Evolutionary conservation across 441 rosid species (phyloP).

Genomic region (Theobroma grandiflorum): DNA sequence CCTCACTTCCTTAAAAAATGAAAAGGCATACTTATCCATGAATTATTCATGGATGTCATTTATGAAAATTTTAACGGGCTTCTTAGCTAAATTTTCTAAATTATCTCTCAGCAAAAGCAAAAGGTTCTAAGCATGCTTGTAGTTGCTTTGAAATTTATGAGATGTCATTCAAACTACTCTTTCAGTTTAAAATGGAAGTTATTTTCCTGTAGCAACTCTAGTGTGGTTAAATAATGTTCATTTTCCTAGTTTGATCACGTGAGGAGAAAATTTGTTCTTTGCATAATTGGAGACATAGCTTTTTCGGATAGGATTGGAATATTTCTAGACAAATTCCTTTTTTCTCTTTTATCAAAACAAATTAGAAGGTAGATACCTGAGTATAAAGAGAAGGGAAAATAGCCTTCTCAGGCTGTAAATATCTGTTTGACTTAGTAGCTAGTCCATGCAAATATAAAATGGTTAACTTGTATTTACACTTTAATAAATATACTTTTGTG

Average conservation of each 20-base stretch:
- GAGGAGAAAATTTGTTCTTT: background rate
- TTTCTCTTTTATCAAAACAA: constrained; percentile 12
- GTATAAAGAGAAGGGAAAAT: constrained; percentile 3
- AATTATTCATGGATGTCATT: background rate
- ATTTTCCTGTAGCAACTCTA: background rate
- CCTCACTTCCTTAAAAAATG: background rate
- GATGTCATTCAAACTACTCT: background rate
- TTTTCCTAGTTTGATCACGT: background rate
- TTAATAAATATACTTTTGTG: background rate
- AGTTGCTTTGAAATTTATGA: constrained; percentile 7
- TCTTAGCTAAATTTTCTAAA: background rate
- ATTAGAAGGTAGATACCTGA: background rate
- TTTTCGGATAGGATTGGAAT: background rate
- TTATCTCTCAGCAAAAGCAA: background rate
- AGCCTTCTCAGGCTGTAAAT: background rate
- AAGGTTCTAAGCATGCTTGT: background rate
- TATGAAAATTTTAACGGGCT: background rate
- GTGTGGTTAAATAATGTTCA: background rate
- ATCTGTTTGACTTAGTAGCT: background rate
- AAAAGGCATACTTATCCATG: background rate
- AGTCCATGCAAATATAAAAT: background rate
- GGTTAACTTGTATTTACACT: background rate
- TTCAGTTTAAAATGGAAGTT: background rate
- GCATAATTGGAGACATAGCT: background rate
- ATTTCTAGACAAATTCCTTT: background rate